Evolutionary conservation across 108 stramenopile species (phyloP).

Genomic region (Nitzschia inconspicua): DNA sequence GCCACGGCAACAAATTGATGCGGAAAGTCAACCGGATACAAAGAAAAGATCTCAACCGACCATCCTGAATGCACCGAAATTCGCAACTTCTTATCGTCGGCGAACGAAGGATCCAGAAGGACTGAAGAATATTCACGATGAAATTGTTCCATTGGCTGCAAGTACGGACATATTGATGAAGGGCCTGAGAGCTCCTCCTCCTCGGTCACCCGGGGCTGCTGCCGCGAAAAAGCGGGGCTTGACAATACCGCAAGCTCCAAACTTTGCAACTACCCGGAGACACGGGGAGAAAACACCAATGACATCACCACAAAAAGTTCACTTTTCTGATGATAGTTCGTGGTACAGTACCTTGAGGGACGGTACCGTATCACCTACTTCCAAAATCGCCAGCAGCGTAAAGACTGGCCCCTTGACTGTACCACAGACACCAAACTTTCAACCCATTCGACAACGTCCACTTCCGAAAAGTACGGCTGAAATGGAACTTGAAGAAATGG

Average conservation of each 20-base stretch:
- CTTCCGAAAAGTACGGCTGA: conserved; percentile 42
- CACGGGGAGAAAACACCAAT: neutral
- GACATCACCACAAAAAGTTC: neutral
- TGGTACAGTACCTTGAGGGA: conserved; percentile 16
- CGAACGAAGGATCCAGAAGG: neutral
- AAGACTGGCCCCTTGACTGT: conserved; percentile 24
- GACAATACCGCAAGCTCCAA: conserved; percentile 35
- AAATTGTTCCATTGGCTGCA: conserved; percentile 9
- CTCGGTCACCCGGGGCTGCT: neutral
- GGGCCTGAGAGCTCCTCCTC: conserved; percentile 1
- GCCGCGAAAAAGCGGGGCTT: neutral
- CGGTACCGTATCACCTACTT: conserved; percentile 8
- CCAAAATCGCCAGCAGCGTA: conserved; percentile 5
- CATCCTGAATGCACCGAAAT: conserved; percentile 22
- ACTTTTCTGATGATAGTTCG: neutral
- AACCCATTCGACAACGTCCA: conserved; percentile 22
- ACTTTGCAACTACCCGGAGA: conserved; percentile 15
- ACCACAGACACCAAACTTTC: conserved; percentile 39
- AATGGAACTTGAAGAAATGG: conserved; percentile 40
- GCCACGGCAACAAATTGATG: neutral
- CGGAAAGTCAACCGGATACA: neutral
- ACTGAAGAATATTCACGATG: neutral
- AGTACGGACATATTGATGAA: conserved; percentile 4
- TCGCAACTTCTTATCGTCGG: conserved; percentile 17
- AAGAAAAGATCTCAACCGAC: conserved; percentile 10